These are phyloP conservation scores for Coemansia sp. DNA, from an alignment of 192 early-diverging fungal species.

Conservation along the genomic window DNA sequence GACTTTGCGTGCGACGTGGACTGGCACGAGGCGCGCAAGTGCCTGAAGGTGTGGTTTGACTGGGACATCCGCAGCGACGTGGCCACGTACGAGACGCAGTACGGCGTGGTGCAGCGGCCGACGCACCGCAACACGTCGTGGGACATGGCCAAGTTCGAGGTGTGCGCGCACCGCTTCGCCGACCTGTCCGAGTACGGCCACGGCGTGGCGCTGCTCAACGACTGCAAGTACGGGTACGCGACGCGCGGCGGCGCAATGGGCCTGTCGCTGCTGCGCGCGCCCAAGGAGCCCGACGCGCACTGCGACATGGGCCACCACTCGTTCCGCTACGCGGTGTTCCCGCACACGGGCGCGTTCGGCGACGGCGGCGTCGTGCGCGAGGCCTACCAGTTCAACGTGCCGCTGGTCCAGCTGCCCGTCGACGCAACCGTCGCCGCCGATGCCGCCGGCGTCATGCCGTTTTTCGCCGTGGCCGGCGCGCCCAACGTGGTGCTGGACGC, in stretches of 20 bases:
- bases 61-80: constrained; percentile 78
- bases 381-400: constrained; percentile 89
- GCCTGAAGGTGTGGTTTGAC: constrained; percentile 90
- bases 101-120: constrained; percentile 84
- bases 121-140: constrained; percentile 95
- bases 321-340: constrained; percentile 88
- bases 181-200: constrained; percentile 95
- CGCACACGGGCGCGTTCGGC: constrained; percentile 78
- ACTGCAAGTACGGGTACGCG: constrained; percentile 95
- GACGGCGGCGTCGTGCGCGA: constrained; percentile 81
- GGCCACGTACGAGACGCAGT: constrained; percentile 95
- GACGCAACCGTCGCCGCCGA: constrained; percentile 3
- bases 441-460: constrained; percentile 1
- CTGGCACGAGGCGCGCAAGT: constrained; percentile 88
- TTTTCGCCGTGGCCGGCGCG: constrained; percentile 17
- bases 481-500: constrained; percentile 88
- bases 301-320: constrained; percentile 67
- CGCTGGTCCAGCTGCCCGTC: constrained; percentile 54
- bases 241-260: constrained; percentile 76
- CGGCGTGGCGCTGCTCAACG: constrained; percentile 90
- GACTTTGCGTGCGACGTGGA: constrained; percentile 88
- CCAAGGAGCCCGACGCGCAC: constrained; percentile 67
- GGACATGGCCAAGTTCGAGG: constrained; percentile 89
- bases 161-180: constrained; percentile 94
- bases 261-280: constrained; percentile 80